Base-by-base conservation (phyloP, 140 eudicot genomes). In the Anethum foeniculum region DNA sequence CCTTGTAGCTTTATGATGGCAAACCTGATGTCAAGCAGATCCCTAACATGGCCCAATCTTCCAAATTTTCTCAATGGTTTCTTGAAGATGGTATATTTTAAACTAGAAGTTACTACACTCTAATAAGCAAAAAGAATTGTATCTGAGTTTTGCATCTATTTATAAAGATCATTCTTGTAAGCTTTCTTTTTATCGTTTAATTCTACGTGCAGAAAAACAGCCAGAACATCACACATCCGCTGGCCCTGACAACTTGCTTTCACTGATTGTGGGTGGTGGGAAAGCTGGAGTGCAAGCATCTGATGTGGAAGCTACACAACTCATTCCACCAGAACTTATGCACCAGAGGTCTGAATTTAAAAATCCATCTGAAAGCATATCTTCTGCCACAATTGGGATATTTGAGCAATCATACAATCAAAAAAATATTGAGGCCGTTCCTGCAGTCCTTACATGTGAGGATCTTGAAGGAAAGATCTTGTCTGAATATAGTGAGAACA, bases 401-500 rank as follows among this genome's bases (percentile, higher is more conserved):
- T 79, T 94, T 68, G 88, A 88, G 75, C 90, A 81, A 27, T 71
- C 79, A 80, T 16, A 67, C 85, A 81, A 75, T 65, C 3, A 46
- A 67, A 80, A 79, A 71, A 88, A 79, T 74, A 82, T 75, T 62
- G 96, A 87, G 75, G 38, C 89, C 39, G 75, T 83, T 72, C 89
- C 97, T 81, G 79, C 92, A 52, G 86, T 93, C 68, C 93, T 96
- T 75, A 93, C 98, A 10, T 96, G 99, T 87, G 98, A 93, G 86
- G 99, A 96, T 88, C 97, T 96, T 68, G 99, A 96, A 86, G 97
- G 93, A 78, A 85, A 97, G 41, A 96, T 96, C 73, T 82, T 96
- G 32, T 96, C 94, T 0, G 91, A 93, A 76, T 89, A 85, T 79
- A 83, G 87, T 80, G 92, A 86, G 41, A 90, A 84, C 83, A 84